These are phyloP conservation scores for Termitomyces sp. DNA, from an alignment of 768 basidiomycete species.

Conservation along the genomic window DNA sequence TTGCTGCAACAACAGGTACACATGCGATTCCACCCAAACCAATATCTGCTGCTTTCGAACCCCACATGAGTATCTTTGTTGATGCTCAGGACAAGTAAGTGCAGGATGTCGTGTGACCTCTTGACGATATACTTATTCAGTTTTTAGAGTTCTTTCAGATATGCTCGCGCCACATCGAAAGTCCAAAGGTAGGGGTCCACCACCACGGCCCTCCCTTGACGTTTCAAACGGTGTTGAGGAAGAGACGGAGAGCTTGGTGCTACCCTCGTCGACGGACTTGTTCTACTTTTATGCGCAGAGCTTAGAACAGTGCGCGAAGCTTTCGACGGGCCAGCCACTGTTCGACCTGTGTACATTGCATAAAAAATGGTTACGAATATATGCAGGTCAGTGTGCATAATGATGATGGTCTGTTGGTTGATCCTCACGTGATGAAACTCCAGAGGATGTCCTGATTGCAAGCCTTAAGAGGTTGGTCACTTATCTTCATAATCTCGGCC, in stretches of 20 bases:
- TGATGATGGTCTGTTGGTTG: background rate
- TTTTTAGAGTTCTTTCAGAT: constrained; percentile 71
- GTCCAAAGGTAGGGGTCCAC: constrained; percentile 28
- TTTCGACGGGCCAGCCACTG: constrained; percentile 80
- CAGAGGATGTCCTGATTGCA: constrained; percentile 83
- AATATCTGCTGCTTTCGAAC: constrained; percentile 88
- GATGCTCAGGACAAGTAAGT: constrained; percentile 92
- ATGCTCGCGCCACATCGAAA: constrained; percentile 84
- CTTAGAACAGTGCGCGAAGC: constrained; percentile 88
- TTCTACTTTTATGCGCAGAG: constrained; percentile 98
- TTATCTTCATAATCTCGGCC: background rate
- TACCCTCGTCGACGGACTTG: constrained; percentile 91
- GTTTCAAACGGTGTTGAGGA: constrained; percentile 38
- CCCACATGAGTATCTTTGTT: constrained; percentile 89
- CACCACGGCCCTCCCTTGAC: constrained; percentile 67
- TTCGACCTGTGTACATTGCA: constrained; percentile 78
- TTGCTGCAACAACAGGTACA: constrained; percentile 45
- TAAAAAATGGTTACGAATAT: constrained; percentile 92
- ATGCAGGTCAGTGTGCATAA: constrained; percentile 58
- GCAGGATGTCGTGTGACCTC: background rate
- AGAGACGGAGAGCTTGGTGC: constrained; percentile 50
- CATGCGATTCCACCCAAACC: constrained; percentile 53
- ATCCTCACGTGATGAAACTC: constrained; percentile 3
- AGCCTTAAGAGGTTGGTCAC: constrained; percentile 61
- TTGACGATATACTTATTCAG: background rate